Evolutionary conservation across 2,329 filamentous ascomycete species (phyloP), one percentile per base, ranked within the genome.

Genomic region (Exophiala dermatitidis): DNA sequence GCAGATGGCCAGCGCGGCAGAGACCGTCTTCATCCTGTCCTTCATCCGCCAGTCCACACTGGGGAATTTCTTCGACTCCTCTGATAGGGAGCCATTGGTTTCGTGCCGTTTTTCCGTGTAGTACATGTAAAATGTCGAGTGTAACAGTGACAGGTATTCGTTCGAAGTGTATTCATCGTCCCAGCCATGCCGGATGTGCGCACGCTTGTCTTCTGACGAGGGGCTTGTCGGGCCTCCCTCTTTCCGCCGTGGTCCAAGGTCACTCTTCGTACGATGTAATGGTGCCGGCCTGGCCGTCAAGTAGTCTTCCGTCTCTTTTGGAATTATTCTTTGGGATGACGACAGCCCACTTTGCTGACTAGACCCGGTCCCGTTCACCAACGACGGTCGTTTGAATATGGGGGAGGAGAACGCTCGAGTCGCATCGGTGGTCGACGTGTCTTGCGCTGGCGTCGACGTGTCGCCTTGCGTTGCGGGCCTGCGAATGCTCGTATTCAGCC

Each of bases 91-190:
- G 26, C 90, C 93, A 34, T 89, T 91, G 26, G 89, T 93, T 68
- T 97, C 93, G 71, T 98, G 93, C 49, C 91, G 85, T 71, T 97
- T 97, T 71, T 98, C 93, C 59, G 91, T 96, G 71, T 88, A 98
- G 72, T 98, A 98, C 91, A 97, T 97, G 75, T 95, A 97, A 82
- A 95, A 98, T 62, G 89, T 94, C 86, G 85, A 90, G 48, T 86
- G 88, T 59, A 95, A 77, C 61, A 90, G 80, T 53, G 86, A 86
- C 63, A 94, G 86, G 64, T 94, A 90, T 66, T 95, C 89, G 62
- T 90, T 87, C 3, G 87, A 94, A 66, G 89, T 86, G 68, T 95
- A 90, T 69, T 95, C 89, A 62, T 90, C 86, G 66, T 95, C 89
- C 74, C 93, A 96, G 45, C 90, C 90, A 72, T 96, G 90, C 46